Percentiles rank a stretch among this genome's conserved stretches.
Evolutionary conservation across 495 filamentous ascomycete species (phyloP).

Genomic region (Staphylotrichum longicolle): DNA sequence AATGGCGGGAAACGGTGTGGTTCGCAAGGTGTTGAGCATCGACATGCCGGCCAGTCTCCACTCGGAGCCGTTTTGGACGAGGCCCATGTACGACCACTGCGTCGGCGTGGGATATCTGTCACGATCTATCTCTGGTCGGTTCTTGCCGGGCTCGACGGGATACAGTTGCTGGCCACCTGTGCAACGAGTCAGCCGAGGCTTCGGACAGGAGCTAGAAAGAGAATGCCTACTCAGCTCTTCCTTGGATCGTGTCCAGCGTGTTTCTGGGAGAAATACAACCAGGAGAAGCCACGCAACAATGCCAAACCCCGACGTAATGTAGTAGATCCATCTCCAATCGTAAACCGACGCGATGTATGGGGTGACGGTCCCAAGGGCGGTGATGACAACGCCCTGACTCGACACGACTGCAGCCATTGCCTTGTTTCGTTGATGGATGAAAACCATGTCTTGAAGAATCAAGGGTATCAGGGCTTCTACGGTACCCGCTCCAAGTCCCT

Average conservation of each 20-base stretch:
- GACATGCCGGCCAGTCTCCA: slow-evolving; percentile 22
- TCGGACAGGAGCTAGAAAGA: too few species aligned
- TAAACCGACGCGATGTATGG: slow-evolving; percentile 27
- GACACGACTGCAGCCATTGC: slow-evolving; percentile 28
- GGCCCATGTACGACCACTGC: slow-evolving; percentile 19
- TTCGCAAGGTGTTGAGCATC: slow-evolving; percentile 26
- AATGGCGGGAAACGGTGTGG: slow-evolving; percentile 25
- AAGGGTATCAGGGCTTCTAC: slow-evolving; percentile 32
- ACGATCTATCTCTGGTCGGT: slow-evolving; percentile 23
- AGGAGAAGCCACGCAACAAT: slow-evolving; percentile 23
- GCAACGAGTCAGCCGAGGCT: neutral
- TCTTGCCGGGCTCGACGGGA: slow-evolving; percentile 19
- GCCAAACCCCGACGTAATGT: slow-evolving; percentile 25
- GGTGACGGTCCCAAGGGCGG: slow-evolving; percentile 24
- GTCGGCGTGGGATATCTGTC: slow-evolving; percentile 11
- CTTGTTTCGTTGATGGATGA: slow-evolving; percentile 31
- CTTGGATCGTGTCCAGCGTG: too few species aligned
- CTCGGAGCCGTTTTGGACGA: slow-evolving; percentile 23
- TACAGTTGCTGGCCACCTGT: slow-evolving; percentile 17
- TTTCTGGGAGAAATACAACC: too few species aligned
- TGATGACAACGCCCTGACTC: slow-evolving; percentile 28
- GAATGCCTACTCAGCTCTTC: too few species aligned
- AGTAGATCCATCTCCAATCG: slow-evolving; percentile 33
- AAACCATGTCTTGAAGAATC: slow-evolving; percentile 31
- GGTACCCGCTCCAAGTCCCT: slow-evolving; percentile 30